Base-by-base conservation (phyloP, 169 alveolate species). In the Cryptosporidium sp. region DNA sequence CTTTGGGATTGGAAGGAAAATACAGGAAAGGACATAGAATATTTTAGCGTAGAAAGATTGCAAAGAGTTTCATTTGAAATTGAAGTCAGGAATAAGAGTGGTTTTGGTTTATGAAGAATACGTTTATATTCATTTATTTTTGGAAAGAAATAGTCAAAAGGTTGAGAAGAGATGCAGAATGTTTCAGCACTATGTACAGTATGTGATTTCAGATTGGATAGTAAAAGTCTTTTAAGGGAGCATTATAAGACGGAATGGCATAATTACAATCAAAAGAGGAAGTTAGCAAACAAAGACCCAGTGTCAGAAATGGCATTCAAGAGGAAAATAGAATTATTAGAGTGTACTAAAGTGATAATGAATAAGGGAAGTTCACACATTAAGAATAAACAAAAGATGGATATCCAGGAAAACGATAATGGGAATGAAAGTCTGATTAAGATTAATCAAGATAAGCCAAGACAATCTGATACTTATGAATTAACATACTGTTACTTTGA, bases 211-310 rank as follows among this genome's bases (percentile, higher is more conserved):
- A 43, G 12, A 9, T 33, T 80, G 52, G 65, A 65, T 6, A 52
- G 31, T 8, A 26, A 45, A 7, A 6, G 16, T 16, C 26, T 16
- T 3, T 37, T 80, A 16, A 59, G 74, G 6, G 80, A 80, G 21
- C 97, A 95, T 62, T 95, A 92, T 48, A 95, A 94, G 80, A 91
- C 97, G 6, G 97, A 95, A 59, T 95, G 97, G 97, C 97, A 95
- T 70, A 91, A 87, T 18, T 95, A 95, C 84, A 95, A 95, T 86
- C 86, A 93, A 62, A 94, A 95, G 75, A 91, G 97, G 67, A 95
- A 95, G 93, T 85, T 92, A 58, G 71, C 86, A 23, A 87, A 87
- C 48, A 55, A 86, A 48, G 87, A 59, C 59, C 91, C 91, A 21
- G 91, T 92, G 9, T 70, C 85, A 21, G 94, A 92, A n/a, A 33